These are phyloP conservation scores for Metarhizium sp. DNA, from an alignment of 2,329 filamentous ascomycete genomes.

Conservation along the genomic window DNA sequence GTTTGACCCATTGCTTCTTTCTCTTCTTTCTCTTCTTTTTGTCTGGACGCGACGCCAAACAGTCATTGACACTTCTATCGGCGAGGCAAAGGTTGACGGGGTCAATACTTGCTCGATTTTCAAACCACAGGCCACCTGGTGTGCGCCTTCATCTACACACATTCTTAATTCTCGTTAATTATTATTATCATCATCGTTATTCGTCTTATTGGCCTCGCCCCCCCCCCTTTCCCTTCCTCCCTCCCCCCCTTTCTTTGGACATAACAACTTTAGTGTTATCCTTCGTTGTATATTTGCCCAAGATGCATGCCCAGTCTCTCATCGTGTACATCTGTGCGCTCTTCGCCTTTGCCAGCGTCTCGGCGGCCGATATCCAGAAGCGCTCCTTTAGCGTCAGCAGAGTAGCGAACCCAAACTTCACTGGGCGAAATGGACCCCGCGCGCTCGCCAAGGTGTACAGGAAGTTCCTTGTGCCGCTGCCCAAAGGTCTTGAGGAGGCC, in stretches of 20 bases:
- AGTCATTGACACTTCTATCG: too few species aligned
- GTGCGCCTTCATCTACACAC: not conserved
- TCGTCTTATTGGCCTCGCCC: too few species aligned
- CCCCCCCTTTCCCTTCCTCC: not conserved
- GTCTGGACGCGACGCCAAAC: too few species aligned
- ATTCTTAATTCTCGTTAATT: too few species aligned
- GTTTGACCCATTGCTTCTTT: too few species aligned
- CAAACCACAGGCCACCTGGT: not conserved
- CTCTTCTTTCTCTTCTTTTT: too few species aligned
- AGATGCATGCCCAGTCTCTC: constrained; percentile 10
- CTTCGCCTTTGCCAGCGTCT: constrained; percentile 37
- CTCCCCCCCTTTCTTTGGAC: not conserved
- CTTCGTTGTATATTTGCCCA: not conserved
- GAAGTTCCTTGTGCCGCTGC: constrained; percentile 54
- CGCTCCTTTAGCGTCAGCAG: constrained; percentile 55
- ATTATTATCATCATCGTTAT: too few species aligned
- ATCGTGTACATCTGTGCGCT: constrained; percentile 30
- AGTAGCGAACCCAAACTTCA: constrained; percentile 44
- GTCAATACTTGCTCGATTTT: not conserved
- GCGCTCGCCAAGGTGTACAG: constrained; percentile 57
- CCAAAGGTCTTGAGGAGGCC: constrained; percentile 30
- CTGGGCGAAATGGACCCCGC: constrained; percentile 43
- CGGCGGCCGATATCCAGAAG: constrained; percentile 34
- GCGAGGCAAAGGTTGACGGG: too few species aligned
- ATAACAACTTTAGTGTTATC: not conserved